These are phyloP conservation scores for Tieghemiomyces parasiticus DNA, from an alignment of 192 early-diverging fungal species.

Conservation along the genomic window DNA sequence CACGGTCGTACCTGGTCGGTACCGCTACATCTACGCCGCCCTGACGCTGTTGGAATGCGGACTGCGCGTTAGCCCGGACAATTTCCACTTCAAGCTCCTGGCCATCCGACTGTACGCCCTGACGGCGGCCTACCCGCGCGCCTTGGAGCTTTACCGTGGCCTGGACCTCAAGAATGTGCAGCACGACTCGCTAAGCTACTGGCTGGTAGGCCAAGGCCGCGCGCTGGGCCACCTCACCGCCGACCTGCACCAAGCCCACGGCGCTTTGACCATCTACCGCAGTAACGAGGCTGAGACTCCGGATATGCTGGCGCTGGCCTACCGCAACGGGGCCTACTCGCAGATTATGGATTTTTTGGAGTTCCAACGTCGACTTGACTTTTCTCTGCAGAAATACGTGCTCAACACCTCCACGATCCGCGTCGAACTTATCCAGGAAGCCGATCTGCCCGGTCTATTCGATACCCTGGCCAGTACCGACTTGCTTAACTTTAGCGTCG, in stretches of 20 bases:
- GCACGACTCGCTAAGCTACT: conserved; percentile 66
- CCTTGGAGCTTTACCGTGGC: conserved; percentile 41
- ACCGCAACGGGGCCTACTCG: conserved; percentile 71
- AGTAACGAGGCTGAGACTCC: conserved; percentile 68
- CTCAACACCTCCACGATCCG: conserved; percentile 47
- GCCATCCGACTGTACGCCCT: conserved; percentile 67
- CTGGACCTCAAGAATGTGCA: conserved; percentile 90
- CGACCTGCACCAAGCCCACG: conserved; percentile 35
- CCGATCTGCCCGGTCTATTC: conserved; percentile 30
- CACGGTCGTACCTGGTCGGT: background rate
- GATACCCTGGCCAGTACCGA: conserved; percentile 40
- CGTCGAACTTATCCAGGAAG: conserved; percentile 37
- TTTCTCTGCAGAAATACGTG: conserved; percentile 62
- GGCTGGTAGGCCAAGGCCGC: conserved; percentile 20
- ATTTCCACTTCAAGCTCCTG: conserved; percentile 77
- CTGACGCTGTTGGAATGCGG: conserved; percentile 60
- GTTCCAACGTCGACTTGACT: conserved; percentile 51
- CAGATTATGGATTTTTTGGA: conserved; percentile 82
- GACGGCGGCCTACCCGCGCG: conserved; percentile 43
- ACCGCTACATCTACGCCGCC: conserved; percentile 16
- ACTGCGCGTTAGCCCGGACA: conserved; percentile 53
- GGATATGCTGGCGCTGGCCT: conserved; percentile 73
- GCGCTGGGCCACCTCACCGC: conserved; percentile 20
- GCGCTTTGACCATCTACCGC: conserved; percentile 57
- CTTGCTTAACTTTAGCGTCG: conserved; percentile 32